Evolutionary conservation across 2,329 filamentous ascomycete species (phyloP), one percentile per base, ranked within the genome.

Genomic region (Penicillium italicum): DNA sequence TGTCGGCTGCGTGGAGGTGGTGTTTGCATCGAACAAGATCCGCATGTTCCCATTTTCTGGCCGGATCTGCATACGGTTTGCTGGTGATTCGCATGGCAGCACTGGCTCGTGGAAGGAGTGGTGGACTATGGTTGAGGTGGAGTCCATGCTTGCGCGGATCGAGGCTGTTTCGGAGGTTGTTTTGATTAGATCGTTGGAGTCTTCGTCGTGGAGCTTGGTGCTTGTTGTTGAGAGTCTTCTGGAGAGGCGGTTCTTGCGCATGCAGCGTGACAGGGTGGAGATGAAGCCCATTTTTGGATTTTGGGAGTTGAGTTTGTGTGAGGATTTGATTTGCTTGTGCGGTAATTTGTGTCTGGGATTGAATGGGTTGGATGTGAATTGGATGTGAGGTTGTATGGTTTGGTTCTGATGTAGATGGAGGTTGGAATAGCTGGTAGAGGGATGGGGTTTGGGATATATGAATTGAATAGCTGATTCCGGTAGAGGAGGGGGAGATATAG

Each of bases 171-270:
- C 54, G 8, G 59, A 65, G 3, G 51, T 42, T 8, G 56, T 55
- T 43, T 59, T 58, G 53, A 65, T 65, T 16, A 66, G 41, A 16
- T 66, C 61, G 34, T 62, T 63, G 4, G 57, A 53, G 36, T 66
- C 63, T 31, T 65, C 63, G 28, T 64, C 59, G 10, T 53, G 50
- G 37, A 50, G 50, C 14, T 56, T 56, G n/a, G 49, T 50, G 24
- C 57, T 59, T 14, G 53, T 37, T 20, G 47, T 58, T 22, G 61
- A 63, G 8, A 60, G 50, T 42, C 56, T 56, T 43, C 50, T 55
- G 5, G 63, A 62, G 28, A 64, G 44, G 33, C 50, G 56, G 34
- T 57, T 60, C 5, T 58, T 60, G 22, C 61, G 56, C 20, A 66
- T 40, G 28, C 56, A 56, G 33, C 55, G 62, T 10, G 54, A n/a